phyloP scores from a whole-genome alignment of 139 green algal species.

The Micractinium sp. region DNA sequence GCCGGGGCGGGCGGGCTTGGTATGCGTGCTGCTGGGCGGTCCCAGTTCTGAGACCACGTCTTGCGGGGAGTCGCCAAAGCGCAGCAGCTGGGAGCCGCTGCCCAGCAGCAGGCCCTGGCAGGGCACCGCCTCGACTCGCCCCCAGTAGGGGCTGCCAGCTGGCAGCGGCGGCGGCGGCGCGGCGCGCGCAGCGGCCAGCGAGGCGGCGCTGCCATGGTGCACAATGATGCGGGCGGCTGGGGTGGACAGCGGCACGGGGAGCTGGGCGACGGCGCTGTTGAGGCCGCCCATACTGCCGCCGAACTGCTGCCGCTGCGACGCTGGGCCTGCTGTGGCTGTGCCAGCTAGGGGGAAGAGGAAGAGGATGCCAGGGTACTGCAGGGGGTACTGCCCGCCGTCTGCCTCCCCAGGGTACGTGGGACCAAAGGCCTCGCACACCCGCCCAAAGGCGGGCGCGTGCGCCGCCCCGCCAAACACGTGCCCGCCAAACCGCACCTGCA shows the following conservation, averaged over 20 bases:
- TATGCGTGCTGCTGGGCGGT: slow-evolving; percentile 31
- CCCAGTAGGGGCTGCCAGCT: slow-evolving; percentile 23
- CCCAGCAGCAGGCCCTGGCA: slow-evolving; percentile 25
- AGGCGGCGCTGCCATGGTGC: slow-evolving; percentile 30
- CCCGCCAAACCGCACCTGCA: slow-evolving; percentile 40
- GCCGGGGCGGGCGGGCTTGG: not conserved
- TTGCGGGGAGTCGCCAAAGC: slow-evolving; percentile 57
- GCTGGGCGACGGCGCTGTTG: slow-evolving; percentile 26
- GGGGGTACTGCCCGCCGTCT: slow-evolving; percentile 16
- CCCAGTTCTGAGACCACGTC: slow-evolving; percentile 60
- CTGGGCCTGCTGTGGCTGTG: slow-evolving; percentile 16
- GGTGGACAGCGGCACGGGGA: slow-evolving; percentile 52
- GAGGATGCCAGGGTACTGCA: slow-evolving; percentile 59
- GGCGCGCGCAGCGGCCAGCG: slow-evolving; percentile 13
- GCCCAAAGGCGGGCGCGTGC: slow-evolving; percentile 52
- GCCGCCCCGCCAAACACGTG: slow-evolving; percentile 40
- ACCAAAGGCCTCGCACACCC: slow-evolving; percentile 55
- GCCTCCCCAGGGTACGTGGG: slow-evolving; percentile 60
- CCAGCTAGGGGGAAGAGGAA: slow-evolving; percentile 43
- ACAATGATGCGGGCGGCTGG: slow-evolving; percentile 52
- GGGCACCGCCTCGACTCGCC: slow-evolving; percentile 26
- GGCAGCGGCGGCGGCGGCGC: slow-evolving; percentile 41
- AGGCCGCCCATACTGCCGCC: not conserved
- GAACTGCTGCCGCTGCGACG: slow-evolving; percentile 12
- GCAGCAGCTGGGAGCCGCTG: slow-evolving; percentile 12